phyloP scores from a whole-genome alignment of 2,329 filamentous ascomycete genomes.

The Scytalidium lignicola region DNA sequence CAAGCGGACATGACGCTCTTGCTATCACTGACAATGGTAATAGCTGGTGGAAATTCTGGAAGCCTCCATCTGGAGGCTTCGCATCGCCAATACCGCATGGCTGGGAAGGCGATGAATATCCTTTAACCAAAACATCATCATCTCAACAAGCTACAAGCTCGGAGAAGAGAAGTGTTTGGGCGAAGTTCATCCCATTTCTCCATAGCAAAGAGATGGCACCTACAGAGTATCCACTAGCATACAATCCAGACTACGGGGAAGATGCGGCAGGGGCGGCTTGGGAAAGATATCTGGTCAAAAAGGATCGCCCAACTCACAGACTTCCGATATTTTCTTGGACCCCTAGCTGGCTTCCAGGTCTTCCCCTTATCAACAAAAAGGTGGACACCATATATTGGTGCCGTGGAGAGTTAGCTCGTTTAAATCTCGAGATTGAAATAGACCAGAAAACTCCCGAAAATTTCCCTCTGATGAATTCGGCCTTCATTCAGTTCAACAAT shows the following conservation, averaged over 20 bases:
- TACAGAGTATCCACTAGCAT: conserved; percentile 54
- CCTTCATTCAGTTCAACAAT: conserved; percentile 97
- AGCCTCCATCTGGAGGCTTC: conserved; percentile 55
- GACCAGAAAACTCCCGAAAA: conserved; percentile 83
- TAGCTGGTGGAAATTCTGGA: conserved; percentile 62
- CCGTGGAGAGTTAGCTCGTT: conserved; percentile 74
- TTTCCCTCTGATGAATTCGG: conserved; percentile 90
- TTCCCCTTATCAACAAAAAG: conserved; percentile 81
- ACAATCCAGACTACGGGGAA: conserved; percentile 56
- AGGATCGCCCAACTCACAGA: conserved; percentile 79
- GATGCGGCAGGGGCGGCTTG: conserved; percentile 66
- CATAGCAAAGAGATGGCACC: conserved; percentile 19
- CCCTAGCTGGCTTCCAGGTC: conserved; percentile 64
- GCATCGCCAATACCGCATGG: conserved; percentile 57
- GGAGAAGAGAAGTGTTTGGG: conserved; percentile 44
- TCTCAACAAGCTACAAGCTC: conserved; percentile 4
- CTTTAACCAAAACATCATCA: conserved; percentile 32
- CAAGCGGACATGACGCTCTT: conserved; percentile 10
- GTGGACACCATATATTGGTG: conserved; percentile 94
- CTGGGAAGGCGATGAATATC: conserved; percentile 34
- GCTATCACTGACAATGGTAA: conserved; percentile 14
- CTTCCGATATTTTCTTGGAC: conserved; percentile 57
- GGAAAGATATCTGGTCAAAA: conserved; percentile 76
- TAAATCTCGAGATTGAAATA: conserved; percentile 87
- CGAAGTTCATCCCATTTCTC: conserved; percentile 48